A percentile compares a stretch with the other conserved stretches of the same genome.
Conservation (phyloP, 441 rosid species). For the Arabidopsis lyrata region DNA sequence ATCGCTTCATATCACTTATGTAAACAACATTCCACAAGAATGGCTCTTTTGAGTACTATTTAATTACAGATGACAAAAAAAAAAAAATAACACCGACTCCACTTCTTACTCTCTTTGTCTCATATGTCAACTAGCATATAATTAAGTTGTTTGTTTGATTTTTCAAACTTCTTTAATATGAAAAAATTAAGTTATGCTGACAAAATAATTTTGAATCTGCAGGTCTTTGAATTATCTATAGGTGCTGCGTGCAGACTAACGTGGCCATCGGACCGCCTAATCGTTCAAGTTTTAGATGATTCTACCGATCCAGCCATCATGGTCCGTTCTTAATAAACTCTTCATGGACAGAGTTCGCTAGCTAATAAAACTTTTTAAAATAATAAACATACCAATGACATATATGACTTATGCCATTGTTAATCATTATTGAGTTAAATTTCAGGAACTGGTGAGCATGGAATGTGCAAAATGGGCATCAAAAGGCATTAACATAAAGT, state of each 20-base stretch:
- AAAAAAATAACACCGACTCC: too few species aligned
- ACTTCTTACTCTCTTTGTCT: too few species aligned
- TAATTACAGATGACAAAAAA: too few species aligned
- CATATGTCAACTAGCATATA: too few species aligned
- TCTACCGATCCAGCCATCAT: constrained; percentile 62
- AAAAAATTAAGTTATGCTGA: too few species aligned
- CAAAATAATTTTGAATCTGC: too few species aligned
- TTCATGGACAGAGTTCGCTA: not conserved
- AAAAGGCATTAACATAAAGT: constrained; percentile 67
- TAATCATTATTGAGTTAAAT: not conserved
- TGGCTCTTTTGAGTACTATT: too few species aligned
- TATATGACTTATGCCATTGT: not conserved
- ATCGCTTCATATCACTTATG: too few species aligned
- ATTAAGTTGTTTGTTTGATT: too few species aligned
- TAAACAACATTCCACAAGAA: too few species aligned
- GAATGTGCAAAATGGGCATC: constrained; percentile 71
- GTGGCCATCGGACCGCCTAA: constrained; percentile 68
- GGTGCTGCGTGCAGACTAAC: constrained; percentile 75
- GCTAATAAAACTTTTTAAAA: not conserved
- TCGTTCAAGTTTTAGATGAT: constrained; percentile 75
- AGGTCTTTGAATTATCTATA: constrained; percentile 70
- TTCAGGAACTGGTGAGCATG: constrained; percentile 36
- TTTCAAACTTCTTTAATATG: too few species aligned
- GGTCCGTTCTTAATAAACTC: constrained; percentile 42
- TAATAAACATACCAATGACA: not conserved